Evolutionary conservation across 768 basidiomycete genomes (phyloP).

Genomic region (Termitomyces sp.): DNA sequence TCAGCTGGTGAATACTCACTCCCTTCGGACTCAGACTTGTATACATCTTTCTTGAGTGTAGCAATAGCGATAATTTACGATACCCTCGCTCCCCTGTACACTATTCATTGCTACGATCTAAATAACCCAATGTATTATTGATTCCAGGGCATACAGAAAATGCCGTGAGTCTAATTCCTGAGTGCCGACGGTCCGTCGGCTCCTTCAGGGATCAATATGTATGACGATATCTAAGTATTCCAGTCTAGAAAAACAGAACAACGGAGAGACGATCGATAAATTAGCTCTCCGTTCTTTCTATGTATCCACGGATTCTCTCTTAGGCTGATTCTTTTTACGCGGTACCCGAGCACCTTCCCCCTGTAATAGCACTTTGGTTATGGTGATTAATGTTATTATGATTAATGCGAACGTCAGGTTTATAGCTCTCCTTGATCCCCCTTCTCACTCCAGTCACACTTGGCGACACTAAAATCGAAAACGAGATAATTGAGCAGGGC

Average conservation of each 20-base stretch:
- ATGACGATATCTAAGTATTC: no score
- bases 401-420: no score
- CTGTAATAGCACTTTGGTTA: no score
- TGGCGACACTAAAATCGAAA: no score
- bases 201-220: background rate
- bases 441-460: no score
- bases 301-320: background rate
- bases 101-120: background rate
- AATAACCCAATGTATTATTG: background rate
- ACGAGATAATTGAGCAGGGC: no score
- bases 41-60: background rate
- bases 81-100: background rate
- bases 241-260: background rate
- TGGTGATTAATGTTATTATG: no score
- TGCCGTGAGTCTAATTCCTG: no score
- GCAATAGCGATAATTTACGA: background rate
- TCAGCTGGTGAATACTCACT: background rate
- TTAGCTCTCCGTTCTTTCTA: no score
- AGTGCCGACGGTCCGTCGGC: no score
- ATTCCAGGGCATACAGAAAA: background rate
- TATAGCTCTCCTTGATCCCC: no score
- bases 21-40: background rate
- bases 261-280: background rate
- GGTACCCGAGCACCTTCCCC: no score
- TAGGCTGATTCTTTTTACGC: background rate